phyloP scores from a whole-genome alignment of 2,329 filamentous ascomycete genomes.

The Neurospora crassa region DNA sequence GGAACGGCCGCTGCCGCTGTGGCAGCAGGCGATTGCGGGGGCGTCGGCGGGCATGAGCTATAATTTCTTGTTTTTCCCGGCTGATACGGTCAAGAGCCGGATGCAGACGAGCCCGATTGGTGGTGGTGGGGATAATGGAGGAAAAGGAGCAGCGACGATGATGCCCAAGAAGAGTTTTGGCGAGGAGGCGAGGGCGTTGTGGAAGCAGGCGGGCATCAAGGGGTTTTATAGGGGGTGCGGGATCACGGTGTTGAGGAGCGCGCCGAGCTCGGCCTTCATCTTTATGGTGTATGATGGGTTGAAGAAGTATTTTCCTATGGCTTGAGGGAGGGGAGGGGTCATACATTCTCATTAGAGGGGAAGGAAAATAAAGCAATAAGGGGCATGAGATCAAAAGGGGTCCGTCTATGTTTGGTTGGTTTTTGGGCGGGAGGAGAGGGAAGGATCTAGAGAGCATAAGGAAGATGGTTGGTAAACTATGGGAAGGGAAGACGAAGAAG shows the following conservation, averaged over 20 bases:
- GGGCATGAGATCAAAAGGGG: background rate
- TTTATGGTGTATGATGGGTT: slow-evolving; percentile 91
- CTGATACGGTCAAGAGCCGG: slow-evolving; percentile 92
- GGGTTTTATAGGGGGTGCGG: slow-evolving; percentile 92
- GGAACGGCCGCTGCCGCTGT: slow-evolving; percentile 57
- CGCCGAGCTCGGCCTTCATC: slow-evolving; percentile 95
- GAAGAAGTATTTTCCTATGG: slow-evolving; percentile 52
- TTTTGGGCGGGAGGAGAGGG: background rate
- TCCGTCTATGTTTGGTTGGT: background rate
- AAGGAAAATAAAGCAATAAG: background rate
- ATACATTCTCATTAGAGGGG: background rate
- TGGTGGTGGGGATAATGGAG: slow-evolving; percentile 42
- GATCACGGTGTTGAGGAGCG: slow-evolving; percentile 79
- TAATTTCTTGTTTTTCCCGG: slow-evolving; percentile 95
- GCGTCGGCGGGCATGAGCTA: slow-evolving; percentile 86
- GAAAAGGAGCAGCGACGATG: slow-evolving; percentile 65
- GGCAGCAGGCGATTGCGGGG: slow-evolving; percentile 81
- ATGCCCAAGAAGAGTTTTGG: slow-evolving; percentile 54
- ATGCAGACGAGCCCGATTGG: slow-evolving; percentile 79
- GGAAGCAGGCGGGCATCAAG: slow-evolving; percentile 69
- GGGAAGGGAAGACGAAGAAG: background rate
- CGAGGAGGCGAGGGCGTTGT: slow-evolving; percentile 63
- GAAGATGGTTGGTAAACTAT: background rate
- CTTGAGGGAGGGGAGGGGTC: background rate
- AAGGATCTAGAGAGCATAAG: background rate